Evolutionary conservation across 2,329 filamentous ascomycete genomes (phyloP).

Genomic region (Parasarocladium wereldwijsianum): DNA sequence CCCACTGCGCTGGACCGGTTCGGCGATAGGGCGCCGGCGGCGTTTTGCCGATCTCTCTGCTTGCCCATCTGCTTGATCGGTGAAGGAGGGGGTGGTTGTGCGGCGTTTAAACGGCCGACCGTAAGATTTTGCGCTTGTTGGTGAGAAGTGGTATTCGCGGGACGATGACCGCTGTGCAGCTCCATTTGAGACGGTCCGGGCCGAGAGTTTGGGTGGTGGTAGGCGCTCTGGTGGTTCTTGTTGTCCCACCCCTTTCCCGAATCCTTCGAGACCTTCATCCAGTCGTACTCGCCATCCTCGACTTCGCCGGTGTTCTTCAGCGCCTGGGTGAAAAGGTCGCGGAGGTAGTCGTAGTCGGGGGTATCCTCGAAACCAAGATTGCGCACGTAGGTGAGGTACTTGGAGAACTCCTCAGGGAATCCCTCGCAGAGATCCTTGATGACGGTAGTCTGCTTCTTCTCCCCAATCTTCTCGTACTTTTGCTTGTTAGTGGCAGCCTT

Average conservation of each 20-base stretch:
- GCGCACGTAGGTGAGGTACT: conserved; percentile 92
- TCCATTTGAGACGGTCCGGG: conserved; percentile 77
- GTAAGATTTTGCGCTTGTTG: conserved; percentile 52
- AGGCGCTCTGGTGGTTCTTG: conserved; percentile 48
- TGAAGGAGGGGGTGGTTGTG: conserved; percentile 77
- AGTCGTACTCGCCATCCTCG: conserved; percentile 97
- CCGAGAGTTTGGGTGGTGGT: conserved; percentile 62
- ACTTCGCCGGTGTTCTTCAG: conserved; percentile 89
- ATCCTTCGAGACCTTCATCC: conserved; percentile 89
- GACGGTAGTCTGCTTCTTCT: conserved; percentile 97
- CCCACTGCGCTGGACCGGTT: conserved; percentile 66
- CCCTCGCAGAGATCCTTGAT: conserved; percentile 96
- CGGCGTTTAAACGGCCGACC: conserved; percentile 82
- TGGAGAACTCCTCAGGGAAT: conserved; percentile 94
- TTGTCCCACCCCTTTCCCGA: conserved; percentile 78
- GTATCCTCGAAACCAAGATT: conserved; percentile 98
- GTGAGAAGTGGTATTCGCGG: conserved; percentile 49
- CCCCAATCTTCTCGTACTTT: conserved; percentile 99
- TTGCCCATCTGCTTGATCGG: conserved; percentile 70
- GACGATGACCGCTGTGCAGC: conserved; percentile 58
- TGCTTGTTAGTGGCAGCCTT: conserved; percentile 75
- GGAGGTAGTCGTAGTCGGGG: conserved; percentile 94
- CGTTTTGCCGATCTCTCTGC: conserved; percentile 63
- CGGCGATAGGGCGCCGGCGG: conserved; percentile 53
- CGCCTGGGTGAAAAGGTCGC: conserved; percentile 90